phyloP scores from a whole-genome alignment of 2,329 filamentous ascomycete species.

The Celoporthe dispersa region DNA sequence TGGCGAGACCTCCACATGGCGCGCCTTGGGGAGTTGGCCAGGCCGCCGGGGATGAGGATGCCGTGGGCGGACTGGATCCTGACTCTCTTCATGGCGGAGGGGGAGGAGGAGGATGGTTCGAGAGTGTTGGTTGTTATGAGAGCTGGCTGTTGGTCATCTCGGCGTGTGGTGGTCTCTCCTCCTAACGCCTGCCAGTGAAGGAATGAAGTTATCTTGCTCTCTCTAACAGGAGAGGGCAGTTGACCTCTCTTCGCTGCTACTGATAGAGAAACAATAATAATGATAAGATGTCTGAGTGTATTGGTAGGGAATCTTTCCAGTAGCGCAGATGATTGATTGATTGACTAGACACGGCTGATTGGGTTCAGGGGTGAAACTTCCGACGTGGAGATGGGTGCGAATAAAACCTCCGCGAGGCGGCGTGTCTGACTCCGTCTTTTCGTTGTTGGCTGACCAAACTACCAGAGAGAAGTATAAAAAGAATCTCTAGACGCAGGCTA shows the following conservation, averaged over 20 bases:
- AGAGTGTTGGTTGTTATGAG: slow-evolving; percentile 8
- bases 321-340: background rate
- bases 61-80: slow-evolving; percentile 29
- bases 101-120: background rate
- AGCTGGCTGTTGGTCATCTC: slow-evolving; percentile 20
- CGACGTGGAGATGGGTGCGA: background rate
- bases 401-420: slow-evolving; percentile 6
- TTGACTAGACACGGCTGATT: slow-evolving; percentile 1
- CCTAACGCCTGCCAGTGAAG: background rate
- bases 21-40: slow-evolving; percentile 23
- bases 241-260: too few relatives aligned
- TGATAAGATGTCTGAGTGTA: background rate
- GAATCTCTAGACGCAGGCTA: background rate
- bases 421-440: slow-evolving; percentile 1
- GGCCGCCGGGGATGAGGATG: slow-evolving; percentile 28
- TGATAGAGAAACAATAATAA: too few relatives aligned
- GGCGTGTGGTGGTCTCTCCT: background rate
- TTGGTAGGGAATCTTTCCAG: background rate
- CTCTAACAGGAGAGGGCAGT: background rate
- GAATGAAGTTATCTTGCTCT: background rate
- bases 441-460: background rate
- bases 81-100: slow-evolving; percentile 25
- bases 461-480: background rate
- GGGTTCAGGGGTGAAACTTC: slow-evolving; percentile 11
- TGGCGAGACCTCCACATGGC: slow-evolving; percentile 28